Evolutionary conservation across 805 yeast species (phyloP), one percentile per base, ranked within the genome.

Genomic region (Saccharomycopsis sp.): DNA sequence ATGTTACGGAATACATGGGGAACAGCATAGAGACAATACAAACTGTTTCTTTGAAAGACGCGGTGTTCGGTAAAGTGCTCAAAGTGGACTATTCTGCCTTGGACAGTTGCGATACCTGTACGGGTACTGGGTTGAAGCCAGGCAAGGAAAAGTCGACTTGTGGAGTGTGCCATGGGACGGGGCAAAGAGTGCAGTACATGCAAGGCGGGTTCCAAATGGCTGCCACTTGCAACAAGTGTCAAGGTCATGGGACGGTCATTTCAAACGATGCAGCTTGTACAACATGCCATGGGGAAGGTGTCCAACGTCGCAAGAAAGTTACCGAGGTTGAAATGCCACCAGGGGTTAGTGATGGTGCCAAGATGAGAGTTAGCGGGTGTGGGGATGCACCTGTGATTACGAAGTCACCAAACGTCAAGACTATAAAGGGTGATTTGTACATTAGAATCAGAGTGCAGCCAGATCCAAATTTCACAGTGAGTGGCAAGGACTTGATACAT

Each of bases 171-270:
- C 85, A 86, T 42, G 99, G 99, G 43, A 75, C 95, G 0, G 99
- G 99, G 4, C 80, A 88, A 26, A 76, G 80, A 13, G 81, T 87
- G 16, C 96, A 89, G 53, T 68, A 77, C 35, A 71, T 83, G 56
- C 80, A 80, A 51, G 96, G 94, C 3, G 97, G 97, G 0, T 92
- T 89, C 72, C 96, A 88, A 54, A 87, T 92, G 95, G 80, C 95
- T 2, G 77, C 95, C 0, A 86, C 96, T 9, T 92, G 99, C 70
- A 69, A 69, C 37, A 64, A 77, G 3, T 92, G 99, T 68, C 77
- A 71, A 34, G 99, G 99, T 30, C 65, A 83, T 4, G 99, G 99
- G 40, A 92, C 86, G 1, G 69, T 67, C 3, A 75, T 87, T 37
- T 72, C 77, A 35, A 67, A 71, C 15, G 62, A 66, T 10, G 87